Evolutionary conservation across 768 basidiomycete genomes (phyloP), one percentile per base, ranked within the genome.

Genomic region (Lyophyllum shimeji): DNA sequence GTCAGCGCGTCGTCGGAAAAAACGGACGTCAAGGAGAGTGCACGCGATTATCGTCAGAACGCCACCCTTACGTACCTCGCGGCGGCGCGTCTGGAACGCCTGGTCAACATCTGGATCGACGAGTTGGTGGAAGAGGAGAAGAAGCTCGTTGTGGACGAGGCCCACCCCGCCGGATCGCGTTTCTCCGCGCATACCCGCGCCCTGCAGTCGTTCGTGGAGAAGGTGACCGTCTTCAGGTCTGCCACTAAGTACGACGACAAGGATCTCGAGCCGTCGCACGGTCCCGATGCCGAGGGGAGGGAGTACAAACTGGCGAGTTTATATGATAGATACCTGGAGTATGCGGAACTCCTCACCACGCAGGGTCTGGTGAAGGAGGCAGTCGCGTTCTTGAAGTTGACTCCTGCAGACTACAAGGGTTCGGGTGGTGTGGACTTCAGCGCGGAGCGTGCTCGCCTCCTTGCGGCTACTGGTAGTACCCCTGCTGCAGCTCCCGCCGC

Each of bases 271-370:
- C 65, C 70, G 47, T 62, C 69, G 0, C 57, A 71, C 0, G 67
- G 77, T 2, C 67, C 70, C 9, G 73, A 76, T 24, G 77, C 76
- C 3, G 76, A 81, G 44, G 71, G 76, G 3, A 82, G 86, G 69
- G 76, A 84, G 1, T 98, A 89, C 80, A 94, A 93, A 71, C 81
- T 98, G 17, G 84, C 91, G 0, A 77, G 76, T 8, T 73, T 99
- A 46, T 98, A 99, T 66, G 95, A 98, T 65, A 82, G 89, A 13
- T 98, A 97, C 76, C 86, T 91, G 65, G 97, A 98, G 70, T 99
- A 98, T 63, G 94, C 96, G 2, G 93, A 97, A 60, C 75, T 98
- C 50, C 80, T 99, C 23, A 90, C 90, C 6, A 82, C 87, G 0
- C 96, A 98, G 67, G 95, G 95, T n/a, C 80, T 95, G 18, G 75